Conservation (phyloP, 2,329 filamentous ascomycete genomes). For the Dactylella cylindrospora region DNA sequence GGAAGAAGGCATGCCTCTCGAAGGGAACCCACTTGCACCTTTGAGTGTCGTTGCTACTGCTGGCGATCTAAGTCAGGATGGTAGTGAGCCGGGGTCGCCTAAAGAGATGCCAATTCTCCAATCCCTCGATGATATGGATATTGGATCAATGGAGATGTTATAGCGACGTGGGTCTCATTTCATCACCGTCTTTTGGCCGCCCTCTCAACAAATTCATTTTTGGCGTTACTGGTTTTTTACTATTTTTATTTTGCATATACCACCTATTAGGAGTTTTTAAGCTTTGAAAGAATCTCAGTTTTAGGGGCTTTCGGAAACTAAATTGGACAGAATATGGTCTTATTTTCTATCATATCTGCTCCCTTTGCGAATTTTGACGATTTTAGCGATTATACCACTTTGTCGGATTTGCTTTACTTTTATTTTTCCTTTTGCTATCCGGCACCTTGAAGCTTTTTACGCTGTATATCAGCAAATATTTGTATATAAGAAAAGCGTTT, state of each 20-base stretch:
- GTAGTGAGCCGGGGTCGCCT: slow-evolving; percentile 5
- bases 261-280: no score
- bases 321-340: no score
- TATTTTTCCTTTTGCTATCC: neutral
- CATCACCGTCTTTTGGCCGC: no score
- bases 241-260: slow-evolving; percentile 9
- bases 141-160: slow-evolving; percentile 2
- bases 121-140: slow-evolving; percentile 42
- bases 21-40: slow-evolving; percentile 16
- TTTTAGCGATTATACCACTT: no score
- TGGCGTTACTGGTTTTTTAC: neutral
- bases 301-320: no score
- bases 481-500: slow-evolving; percentile 11
- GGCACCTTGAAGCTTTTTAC: neutral
- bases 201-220: no score
- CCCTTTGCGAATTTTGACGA: no score
- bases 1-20: slow-evolving; percentile 8
- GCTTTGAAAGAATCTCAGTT: no score
- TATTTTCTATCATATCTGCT: no score
- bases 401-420: neutral
- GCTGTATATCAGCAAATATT: neutral
- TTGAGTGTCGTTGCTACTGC: slow-evolving; percentile 30
- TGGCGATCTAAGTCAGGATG: slow-evolving; percentile 15
- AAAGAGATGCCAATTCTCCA: slow-evolving; percentile 26
- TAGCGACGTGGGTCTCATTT: no score